Conservation (phyloP, 768 basidiomycete genomes). For the Russula sp. region DNA sequence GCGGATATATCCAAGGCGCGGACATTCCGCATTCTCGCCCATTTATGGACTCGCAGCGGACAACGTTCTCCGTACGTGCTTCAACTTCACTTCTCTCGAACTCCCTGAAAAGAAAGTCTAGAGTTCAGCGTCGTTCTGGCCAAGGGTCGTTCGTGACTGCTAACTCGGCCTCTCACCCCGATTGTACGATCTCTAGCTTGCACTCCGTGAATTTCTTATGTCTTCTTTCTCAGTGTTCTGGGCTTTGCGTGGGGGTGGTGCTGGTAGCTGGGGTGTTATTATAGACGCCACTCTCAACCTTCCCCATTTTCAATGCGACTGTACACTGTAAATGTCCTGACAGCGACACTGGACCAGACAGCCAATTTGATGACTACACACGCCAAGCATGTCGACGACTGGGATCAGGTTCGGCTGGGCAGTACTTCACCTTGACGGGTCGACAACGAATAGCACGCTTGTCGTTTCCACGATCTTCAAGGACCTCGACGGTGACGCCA, state of each 20-base stretch:
- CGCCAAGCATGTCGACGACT: slow-evolving; percentile 22
- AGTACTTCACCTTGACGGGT: slow-evolving; percentile 37
- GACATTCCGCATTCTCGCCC: slow-evolving; percentile 33
- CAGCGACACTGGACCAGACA: slow-evolving; percentile 39
- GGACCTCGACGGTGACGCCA: slow-evolving; percentile 26
- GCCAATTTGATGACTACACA: slow-evolving; percentile 38
- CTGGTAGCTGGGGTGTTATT: slow-evolving; percentile 42
- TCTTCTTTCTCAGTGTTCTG: slow-evolving; percentile 29
- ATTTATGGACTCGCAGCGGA: slow-evolving; percentile 32
- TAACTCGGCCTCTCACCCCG: slow-evolving; percentile 11
- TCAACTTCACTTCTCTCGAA: background rate
- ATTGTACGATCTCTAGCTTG: slow-evolving; percentile 12
- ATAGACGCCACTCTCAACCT: slow-evolving; percentile 39
- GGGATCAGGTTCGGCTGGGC: slow-evolving; percentile 4
- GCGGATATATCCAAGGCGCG: slow-evolving; percentile 34
- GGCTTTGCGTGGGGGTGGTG: slow-evolving; percentile 29
- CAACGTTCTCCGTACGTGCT: slow-evolving; percentile 32
- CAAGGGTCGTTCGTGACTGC: slow-evolving; percentile 8
- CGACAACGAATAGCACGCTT: slow-evolving; percentile 11
- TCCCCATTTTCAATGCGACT: slow-evolving; percentile 38
- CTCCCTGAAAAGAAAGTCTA: background rate
- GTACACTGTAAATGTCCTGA: slow-evolving; percentile 33
- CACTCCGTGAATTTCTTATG: background rate
- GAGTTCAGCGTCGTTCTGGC: slow-evolving; percentile 22
- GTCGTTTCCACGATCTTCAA: slow-evolving; percentile 30